Percentiles rank a stretch among this genome's conserved stretches.
Conservation (phyloP, 495 filamentous ascomycete genomes). For the Xylaria intraflava region DNA sequence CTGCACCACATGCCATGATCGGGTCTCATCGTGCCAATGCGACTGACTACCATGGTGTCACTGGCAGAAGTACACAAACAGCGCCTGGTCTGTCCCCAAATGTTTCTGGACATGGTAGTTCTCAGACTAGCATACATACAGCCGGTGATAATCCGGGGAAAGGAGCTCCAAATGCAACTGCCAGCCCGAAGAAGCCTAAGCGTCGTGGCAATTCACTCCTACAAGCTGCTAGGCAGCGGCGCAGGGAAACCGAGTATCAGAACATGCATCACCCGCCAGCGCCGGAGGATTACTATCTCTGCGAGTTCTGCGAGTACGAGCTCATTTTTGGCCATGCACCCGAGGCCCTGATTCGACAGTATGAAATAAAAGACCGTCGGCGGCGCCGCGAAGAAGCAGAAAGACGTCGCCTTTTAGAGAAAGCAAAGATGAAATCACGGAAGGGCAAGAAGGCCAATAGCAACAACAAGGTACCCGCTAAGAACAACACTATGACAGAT, state of each 20-base stretch:
- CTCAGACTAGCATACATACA: slow-evolving; percentile 5
- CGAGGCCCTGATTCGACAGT: slow-evolving; percentile 77
- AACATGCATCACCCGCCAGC: slow-evolving; percentile 72
- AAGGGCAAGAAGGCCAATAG: slow-evolving; percentile 58
- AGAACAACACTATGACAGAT: slow-evolving; percentile 39
- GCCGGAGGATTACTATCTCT: slow-evolving; percentile 82
- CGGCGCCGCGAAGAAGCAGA: slow-evolving; percentile 75
- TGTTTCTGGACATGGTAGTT: slow-evolving; percentile 3
- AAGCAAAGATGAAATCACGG: slow-evolving; percentile 89
- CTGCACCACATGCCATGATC: slow-evolving; percentile 30
- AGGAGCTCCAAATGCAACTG: slow-evolving; percentile 10
- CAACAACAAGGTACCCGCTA: slow-evolving; percentile 51
- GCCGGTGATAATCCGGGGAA: slow-evolving; percentile 7
- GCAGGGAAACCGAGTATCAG: slow-evolving; percentile 38
- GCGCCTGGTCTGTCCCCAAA: slow-evolving; percentile 10
- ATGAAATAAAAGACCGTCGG: slow-evolving; percentile 88
- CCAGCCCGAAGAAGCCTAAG: slow-evolving; percentile 20
- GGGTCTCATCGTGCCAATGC: slow-evolving; percentile 9
- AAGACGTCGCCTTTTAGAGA: slow-evolving; percentile 78
- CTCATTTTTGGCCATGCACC: slow-evolving; percentile 78
- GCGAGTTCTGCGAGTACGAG: slow-evolving; percentile 88
- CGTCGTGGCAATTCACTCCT: slow-evolving; percentile 25
- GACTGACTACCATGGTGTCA: slow-evolving; percentile 10
- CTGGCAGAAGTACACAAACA: slow-evolving; percentile 5
- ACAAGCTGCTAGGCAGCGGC: slow-evolving; percentile 32